phyloP scores from a whole-genome alignment of 805 yeast species.

The Candida oleophila region DNA sequence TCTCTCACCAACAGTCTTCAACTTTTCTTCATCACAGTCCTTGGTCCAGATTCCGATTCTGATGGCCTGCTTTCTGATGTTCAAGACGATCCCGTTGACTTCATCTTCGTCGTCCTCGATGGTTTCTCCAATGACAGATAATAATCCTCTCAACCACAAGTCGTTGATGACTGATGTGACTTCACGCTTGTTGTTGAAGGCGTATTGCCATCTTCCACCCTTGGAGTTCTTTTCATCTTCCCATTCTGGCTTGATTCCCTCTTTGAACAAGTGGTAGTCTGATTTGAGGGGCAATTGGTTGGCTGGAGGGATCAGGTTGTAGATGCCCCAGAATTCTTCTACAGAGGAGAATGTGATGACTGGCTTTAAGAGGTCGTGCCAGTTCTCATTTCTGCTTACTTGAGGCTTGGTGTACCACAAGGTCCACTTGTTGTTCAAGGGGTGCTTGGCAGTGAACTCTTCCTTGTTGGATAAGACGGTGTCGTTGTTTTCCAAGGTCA shows the following conservation, averaged over 20 bases:
- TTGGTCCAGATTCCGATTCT: slow-evolving; percentile 94
- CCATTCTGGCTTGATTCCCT: slow-evolving; percentile 97
- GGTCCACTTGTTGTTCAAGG: slow-evolving; percentile 89
- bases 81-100: slow-evolving; percentile 92
- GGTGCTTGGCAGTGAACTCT: slow-evolving; percentile 79
- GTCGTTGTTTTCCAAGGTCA: slow-evolving; percentile 37
- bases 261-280: slow-evolving; percentile 93
- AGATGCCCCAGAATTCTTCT: slow-evolving; percentile 98
- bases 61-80: slow-evolving; percentile 77
- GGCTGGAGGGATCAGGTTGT: slow-evolving; percentile 89
- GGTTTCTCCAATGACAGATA: slow-evolving; percentile 93
- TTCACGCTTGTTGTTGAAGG: slow-evolving; percentile 68
- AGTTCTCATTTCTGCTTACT: slow-evolving; percentile 71
- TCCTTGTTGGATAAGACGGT: slow-evolving; percentile 61
- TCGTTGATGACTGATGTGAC: slow-evolving; percentile 69
- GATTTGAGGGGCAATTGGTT: slow-evolving; percentile 87
- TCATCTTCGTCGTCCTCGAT: slow-evolving; percentile 80
- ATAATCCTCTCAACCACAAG: slow-evolving; percentile 85
- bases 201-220: slow-evolving; percentile 88
- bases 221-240: slow-evolving; percentile 83
- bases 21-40: slow-evolving; percentile 61
- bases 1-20: slow-evolving; percentile 77
- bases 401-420: slow-evolving; percentile 97
- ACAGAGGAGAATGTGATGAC: slow-evolving; percentile 91
- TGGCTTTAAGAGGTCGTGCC: slow-evolving; percentile 91